phyloP scores from a whole-genome alignment of 148 eudicot species.

The Drosera capensis region DNA sequence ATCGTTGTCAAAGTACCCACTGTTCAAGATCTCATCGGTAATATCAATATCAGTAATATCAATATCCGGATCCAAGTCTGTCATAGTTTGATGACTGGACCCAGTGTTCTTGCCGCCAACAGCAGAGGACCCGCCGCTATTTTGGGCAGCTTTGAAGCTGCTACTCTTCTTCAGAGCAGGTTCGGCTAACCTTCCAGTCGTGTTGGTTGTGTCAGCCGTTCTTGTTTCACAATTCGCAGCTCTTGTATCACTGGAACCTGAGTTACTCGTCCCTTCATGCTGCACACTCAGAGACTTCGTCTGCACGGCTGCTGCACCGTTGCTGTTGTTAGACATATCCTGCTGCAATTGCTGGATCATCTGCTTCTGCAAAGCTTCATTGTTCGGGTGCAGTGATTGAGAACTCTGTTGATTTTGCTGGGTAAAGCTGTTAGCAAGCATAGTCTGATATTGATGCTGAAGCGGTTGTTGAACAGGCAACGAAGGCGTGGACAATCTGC shows the following conservation, averaged over 20 bases:
- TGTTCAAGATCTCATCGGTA: slow-evolving; percentile 53
- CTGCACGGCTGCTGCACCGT: slow-evolving; percentile 6
- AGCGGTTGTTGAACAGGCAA: slow-evolving; percentile 8
- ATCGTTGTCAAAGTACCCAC: slow-evolving; percentile 50
- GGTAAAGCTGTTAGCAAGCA: slow-evolving; percentile 13
- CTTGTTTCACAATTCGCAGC: slow-evolving; percentile 26
- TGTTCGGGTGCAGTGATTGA: slow-evolving; percentile 19
- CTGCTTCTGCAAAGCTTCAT: slow-evolving; percentile 53
- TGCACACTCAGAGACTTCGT: slow-evolving; percentile 19
- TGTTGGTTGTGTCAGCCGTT: slow-evolving; percentile 19
- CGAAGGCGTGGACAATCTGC: slow-evolving; percentile 25
- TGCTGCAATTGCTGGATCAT: slow-evolving; percentile 35
- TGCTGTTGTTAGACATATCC: slow-evolving; percentile 16
- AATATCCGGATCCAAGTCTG: slow-evolving; percentile 40
- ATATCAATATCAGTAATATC: slow-evolving; percentile 47
- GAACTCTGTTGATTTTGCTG: slow-evolving; percentile 25
- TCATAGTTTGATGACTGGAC: slow-evolving; percentile 27
- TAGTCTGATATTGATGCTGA: slow-evolving; percentile 21
- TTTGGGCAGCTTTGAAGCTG: slow-evolving; percentile 34
- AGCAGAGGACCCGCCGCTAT: slow-evolving; percentile 1
- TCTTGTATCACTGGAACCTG: slow-evolving; percentile 17
- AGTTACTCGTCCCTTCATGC: slow-evolving; percentile 10
- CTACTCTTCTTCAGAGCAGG: slow-evolving; percentile 46
- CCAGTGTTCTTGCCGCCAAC: slow-evolving; percentile 8
- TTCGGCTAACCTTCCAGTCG: slow-evolving; percentile 14